Conservation (phyloP, 345 rosid genomes). For the Noccaea caerulescens region DNA sequence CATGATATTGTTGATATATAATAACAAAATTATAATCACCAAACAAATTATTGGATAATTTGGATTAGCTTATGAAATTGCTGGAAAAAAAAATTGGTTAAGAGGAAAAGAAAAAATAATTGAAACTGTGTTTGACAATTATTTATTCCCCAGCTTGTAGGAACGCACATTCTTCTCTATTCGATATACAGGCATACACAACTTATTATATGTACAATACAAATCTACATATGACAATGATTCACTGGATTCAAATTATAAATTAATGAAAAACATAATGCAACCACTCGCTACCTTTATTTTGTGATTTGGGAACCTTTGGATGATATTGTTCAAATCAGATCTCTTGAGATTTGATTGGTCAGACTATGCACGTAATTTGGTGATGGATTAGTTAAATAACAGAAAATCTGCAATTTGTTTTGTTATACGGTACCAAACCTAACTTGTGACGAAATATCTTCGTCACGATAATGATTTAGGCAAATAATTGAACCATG, state of each 20-base stretch:
- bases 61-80: neutral
- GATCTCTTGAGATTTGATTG: constrained; percentile 39
- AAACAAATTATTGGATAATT: neutral
- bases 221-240: constrained; percentile 10
- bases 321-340: constrained; percentile 21
- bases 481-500: constrained; percentile 33
- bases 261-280: constrained; percentile 26
- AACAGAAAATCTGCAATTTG: constrained; percentile 17
- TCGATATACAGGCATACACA: neutral
- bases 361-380: constrained; percentile 43
- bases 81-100: neutral
- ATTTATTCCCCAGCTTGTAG: constrained; percentile 39
- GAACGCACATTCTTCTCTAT: constrained; percentile 30
- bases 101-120: neutral
- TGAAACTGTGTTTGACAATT: constrained; percentile 21
- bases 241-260: constrained; percentile 15
- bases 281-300: constrained; percentile 36
- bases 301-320: constrained; percentile 28
- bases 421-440: constrained; percentile 31
- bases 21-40: neutral
- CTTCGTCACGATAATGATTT: constrained; percentile 24
- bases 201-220: neutral
- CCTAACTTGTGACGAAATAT: constrained; percentile 41
- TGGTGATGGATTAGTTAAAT: constrained; percentile 21
- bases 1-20: constrained; percentile 20